A percentile compares a stretch with the other conserved stretches of the same genome.
These are phyloP conservation scores for Gaertneriomyces sp. DNA, from an alignment of 192 early-diverging fungal species.

Conservation along the genomic window DNA sequence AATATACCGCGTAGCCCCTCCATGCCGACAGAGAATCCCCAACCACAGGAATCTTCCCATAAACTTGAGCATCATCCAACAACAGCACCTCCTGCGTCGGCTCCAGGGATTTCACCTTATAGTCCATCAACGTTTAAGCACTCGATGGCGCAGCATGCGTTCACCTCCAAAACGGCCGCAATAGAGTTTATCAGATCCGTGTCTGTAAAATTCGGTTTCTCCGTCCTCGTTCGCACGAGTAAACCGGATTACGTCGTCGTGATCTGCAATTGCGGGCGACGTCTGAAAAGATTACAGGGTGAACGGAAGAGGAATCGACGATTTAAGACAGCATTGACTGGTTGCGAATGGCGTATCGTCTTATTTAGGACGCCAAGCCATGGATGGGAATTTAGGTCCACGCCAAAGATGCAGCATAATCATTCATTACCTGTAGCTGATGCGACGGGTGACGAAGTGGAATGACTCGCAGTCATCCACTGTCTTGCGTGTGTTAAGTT, in stretches of 20 bases:
- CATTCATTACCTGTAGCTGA: conserved; percentile 22
- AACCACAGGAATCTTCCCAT: no score
- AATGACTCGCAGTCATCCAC: no score
- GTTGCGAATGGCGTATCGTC: conserved; percentile 33
- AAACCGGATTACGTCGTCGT: conserved; percentile 36
- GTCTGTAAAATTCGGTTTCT: conserved; percentile 23
- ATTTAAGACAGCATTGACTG: conserved; percentile 37
- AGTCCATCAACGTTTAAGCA: conserved; percentile 13
- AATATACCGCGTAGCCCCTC: no score
- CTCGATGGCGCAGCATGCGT: conserved; percentile 12
- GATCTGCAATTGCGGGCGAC: conserved; percentile 33
- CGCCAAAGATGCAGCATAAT: conserved; percentile 37
- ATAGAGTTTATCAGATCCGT: conserved; percentile 25
- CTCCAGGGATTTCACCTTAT: no score
- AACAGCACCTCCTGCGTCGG: no score
- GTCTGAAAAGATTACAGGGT: conserved; percentile 30
- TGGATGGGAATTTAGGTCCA: conserved; percentile 30
- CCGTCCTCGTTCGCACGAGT: conserved; percentile 30
- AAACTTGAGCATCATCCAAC: no score
- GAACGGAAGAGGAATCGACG: conserved; percentile 32
- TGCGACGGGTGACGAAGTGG: no score
- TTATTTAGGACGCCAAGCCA: conserved; percentile 10
- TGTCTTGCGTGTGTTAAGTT: no score
- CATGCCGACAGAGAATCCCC: no score
- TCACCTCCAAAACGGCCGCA: conserved; percentile 25